Base-by-base conservation (phyloP, 805 yeast genomes). In the Hanseniaspora thailandica region DNA sequence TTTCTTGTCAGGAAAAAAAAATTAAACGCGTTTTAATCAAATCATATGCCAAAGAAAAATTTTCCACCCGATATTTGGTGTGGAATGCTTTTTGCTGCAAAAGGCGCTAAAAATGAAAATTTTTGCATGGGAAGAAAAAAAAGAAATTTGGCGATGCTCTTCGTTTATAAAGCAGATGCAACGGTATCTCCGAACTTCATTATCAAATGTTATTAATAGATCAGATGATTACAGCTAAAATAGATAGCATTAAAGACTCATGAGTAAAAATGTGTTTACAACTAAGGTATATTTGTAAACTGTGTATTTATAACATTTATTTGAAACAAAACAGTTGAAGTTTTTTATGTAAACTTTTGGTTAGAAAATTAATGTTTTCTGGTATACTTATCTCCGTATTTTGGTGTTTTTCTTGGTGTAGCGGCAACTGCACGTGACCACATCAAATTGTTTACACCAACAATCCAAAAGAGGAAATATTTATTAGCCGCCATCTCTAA, bases 91-190 rank as follows among this genome's bases (percentile, higher is more conserved):
- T 23, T 6, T 15, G 6, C 44, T 12, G 6, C 15, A 15, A 15
- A 26, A 39, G 22, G n/a, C n/a, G n/a, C n/a, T n/a, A 22, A 39
- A 39, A 26, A 26, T 3, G 33, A n/a, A 12, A 2, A 9, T 7
- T 40, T n/a, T 25, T 26, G n/a, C n/a, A 10, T n/a, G 17, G 23
- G 6, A 2, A 25, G 5, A 25, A 25, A 25, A 40, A 40, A 40
- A 40, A 41, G 17, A 41, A 41, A 25, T 41, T 12, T 12, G 5
- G 15, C 34, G 12, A 2, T 31, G 13, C 12, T n/a, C 5, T 13
- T 38, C 45, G 45, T 41, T 41, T 41, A 41, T 41, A 41, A 41
- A 41, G n/a, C n/a, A n/a, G n/a, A n/a, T n/a, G n/a, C n/a, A n/a
- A n/a, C n/a, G n/a, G n/a, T n/a, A n/a, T n/a, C n/a, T n/a, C n/a